These are phyloP conservation scores for Wickerhamomyces canadensis DNA, from an alignment of 805 yeast species.

Conservation along the genomic window DNA sequence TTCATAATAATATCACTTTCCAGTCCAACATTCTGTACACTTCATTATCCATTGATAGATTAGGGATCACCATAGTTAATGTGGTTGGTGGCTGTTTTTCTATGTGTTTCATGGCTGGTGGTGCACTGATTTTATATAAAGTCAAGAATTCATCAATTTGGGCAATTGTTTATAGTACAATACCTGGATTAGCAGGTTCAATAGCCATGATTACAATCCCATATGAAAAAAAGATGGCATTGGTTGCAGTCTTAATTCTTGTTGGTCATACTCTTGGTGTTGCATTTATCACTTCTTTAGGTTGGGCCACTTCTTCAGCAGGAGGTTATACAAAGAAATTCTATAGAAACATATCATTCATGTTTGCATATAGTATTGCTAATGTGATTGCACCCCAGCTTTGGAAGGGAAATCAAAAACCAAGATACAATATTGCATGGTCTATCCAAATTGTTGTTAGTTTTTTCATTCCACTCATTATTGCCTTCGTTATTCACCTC, in stretches of 20 bases:
- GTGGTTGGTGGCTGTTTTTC: conserved; percentile 27
- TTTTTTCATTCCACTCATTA: conserved; percentile 30
- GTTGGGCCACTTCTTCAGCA: conserved; percentile 6
- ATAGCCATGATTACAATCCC: conserved; percentile 36
- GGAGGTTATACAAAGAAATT: conserved; percentile 40
- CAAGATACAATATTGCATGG: conserved; percentile 40
- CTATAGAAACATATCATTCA: conserved; percentile 31
- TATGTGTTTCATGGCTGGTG: conserved; percentile 22
- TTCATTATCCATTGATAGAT: conserved; percentile 29
- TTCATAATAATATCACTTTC: conserved; percentile 40
- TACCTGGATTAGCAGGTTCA: conserved; percentile 30
- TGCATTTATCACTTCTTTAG: conserved; percentile 16
- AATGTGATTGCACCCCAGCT: conserved; percentile 43
- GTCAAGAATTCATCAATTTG: conserved; percentile 26
- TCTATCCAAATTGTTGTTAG: conserved; percentile 41
- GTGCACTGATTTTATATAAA: too few relatives aligned
- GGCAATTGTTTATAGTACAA: conserved; percentile 9
- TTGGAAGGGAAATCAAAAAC: conserved; percentile 35
- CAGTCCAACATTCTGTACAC: conserved; percentile 38
- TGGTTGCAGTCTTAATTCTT: conserved; percentile 25
- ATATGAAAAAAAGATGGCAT: conserved; percentile 26
- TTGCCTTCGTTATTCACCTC: conserved; percentile 29
- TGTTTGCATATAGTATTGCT: conserved; percentile 34
- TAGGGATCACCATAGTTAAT: conserved; percentile 39
- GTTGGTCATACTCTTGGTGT: conserved; percentile 28